A percentile compares a stretch with the other conserved stretches of the same genome.
phyloP scores from a whole-genome alignment of 129 eudicot genomes.

The Arctium minus region DNA sequence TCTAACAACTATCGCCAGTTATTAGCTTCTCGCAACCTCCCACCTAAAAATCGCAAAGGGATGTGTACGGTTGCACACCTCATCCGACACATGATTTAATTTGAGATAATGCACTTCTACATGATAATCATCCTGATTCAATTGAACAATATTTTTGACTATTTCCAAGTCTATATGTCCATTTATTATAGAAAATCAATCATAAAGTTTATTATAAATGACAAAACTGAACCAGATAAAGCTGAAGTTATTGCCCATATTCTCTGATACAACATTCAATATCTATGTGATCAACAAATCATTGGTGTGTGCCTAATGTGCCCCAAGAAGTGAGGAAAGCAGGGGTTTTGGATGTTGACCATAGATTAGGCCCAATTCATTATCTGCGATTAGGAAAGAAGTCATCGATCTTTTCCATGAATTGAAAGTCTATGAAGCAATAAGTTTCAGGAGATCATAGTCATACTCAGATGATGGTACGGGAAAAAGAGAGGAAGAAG shows the following conservation, averaged over 20 bases:
- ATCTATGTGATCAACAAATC: background rate
- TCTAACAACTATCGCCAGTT: background rate
- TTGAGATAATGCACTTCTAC: background rate
- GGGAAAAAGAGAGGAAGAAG: no score
- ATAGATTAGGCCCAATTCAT: background rate
- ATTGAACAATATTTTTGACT: background rate
- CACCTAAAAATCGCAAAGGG: background rate
- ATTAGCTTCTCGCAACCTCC: slow-evolving; percentile 1
- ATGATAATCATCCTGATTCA: background rate
- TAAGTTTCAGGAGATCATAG: background rate
- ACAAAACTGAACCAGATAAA: background rate
- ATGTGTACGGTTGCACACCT: background rate
- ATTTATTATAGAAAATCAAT: background rate
- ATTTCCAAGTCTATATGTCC: background rate
- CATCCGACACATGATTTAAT: background rate
- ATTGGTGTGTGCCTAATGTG: background rate
- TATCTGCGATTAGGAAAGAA: background rate
- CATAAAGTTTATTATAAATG: background rate
- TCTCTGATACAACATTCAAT: slow-evolving; percentile 1
- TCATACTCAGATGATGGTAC: background rate
- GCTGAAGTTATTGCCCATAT: background rate
- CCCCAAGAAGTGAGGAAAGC: background rate
- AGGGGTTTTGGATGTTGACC: background rate
- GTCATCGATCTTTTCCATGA: background rate
- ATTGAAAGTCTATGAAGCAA: background rate